phyloP scores from a whole-genome alignment of 2,329 filamentous ascomycete genomes.

The Penicillium sp. region DNA sequence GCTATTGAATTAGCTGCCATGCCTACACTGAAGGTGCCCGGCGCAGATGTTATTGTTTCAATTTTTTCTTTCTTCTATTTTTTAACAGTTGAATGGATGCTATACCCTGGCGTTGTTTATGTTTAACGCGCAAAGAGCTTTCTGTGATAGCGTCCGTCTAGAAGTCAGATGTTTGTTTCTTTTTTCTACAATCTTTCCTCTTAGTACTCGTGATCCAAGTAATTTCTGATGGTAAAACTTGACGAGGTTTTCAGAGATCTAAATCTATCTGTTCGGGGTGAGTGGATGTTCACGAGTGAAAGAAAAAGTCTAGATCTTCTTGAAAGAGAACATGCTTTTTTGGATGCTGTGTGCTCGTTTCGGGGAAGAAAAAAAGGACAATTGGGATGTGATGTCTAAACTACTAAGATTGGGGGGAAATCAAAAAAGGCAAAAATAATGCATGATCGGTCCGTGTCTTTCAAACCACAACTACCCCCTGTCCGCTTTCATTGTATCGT shows the following conservation, averaged over 20 bases:
- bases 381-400: constrained; percentile 33
- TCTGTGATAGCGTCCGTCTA: neutral
- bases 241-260: neutral
- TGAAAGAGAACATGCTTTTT: constrained; percentile 25
- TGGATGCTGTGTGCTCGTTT: constrained; percentile 27
- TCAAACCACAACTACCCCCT: constrained; percentile 29
- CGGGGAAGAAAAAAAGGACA: constrained; percentile 17
- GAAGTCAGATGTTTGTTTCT: no score
- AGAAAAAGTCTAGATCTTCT: constrained; percentile 14
- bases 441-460: constrained; percentile 35
- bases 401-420: constrained; percentile 26
- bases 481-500: constrained; percentile 41
- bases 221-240: neutral
- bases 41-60: neutral
- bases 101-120: constrained; percentile 9
- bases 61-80: neutral
- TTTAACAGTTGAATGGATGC: neutral
- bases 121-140: neutral
- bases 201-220: neutral
- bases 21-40: neutral
- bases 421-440: constrained; percentile 30
- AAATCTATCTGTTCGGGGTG: neutral
- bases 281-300: neutral
- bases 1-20: neutral
- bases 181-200: neutral